Conservation (phyloP, 2,329 filamentous ascomycete genomes). For the Triangularia setosa region DNA sequence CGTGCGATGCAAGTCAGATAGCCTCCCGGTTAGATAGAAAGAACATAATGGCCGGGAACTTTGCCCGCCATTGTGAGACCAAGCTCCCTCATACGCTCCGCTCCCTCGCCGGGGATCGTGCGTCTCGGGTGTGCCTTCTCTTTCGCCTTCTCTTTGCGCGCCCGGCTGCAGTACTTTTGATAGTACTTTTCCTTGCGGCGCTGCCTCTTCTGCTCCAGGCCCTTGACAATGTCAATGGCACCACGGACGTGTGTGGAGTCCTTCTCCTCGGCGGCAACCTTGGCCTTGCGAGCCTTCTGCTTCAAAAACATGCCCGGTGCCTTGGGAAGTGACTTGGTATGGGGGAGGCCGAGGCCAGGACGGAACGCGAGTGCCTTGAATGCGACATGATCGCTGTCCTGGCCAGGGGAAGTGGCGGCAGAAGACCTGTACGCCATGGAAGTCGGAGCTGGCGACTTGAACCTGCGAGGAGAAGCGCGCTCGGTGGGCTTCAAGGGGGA, state of each 20-base stretch:
- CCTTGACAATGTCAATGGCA: conserved; percentile 97
- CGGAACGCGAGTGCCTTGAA: conserved; percentile 51
- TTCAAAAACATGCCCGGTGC: conserved; percentile 67
- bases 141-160: conserved; percentile 60
- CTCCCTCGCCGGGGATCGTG: conserved; percentile 78
- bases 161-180: conserved; percentile 83
- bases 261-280: conserved; percentile 29
- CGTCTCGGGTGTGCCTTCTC: conserved; percentile 51
- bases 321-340: conserved; percentile 83
- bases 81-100: conserved; percentile 88
- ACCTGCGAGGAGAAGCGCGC: conserved; percentile 64
- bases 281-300: conserved; percentile 35
- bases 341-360: conserved; percentile 63
- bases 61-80: conserved; percentile 86
- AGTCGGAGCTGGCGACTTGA: conserved; percentile 67
- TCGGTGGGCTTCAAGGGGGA: conserved; percentile 60
- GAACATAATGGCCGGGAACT: conserved; percentile 68
- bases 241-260: conserved; percentile 70
- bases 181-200: conserved; percentile 89
- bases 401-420: conserved; percentile 39
- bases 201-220: conserved; percentile 89
- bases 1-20: conserved; percentile 25
- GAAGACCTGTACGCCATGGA: conserved; percentile 48
- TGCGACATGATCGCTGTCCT: conserved; percentile 37
- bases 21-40: conserved; percentile 58